These are phyloP conservation scores for Suhomyces guaymorum DNA, from an alignment of 1,139 yeast species.

Conservation along the genomic window DNA sequence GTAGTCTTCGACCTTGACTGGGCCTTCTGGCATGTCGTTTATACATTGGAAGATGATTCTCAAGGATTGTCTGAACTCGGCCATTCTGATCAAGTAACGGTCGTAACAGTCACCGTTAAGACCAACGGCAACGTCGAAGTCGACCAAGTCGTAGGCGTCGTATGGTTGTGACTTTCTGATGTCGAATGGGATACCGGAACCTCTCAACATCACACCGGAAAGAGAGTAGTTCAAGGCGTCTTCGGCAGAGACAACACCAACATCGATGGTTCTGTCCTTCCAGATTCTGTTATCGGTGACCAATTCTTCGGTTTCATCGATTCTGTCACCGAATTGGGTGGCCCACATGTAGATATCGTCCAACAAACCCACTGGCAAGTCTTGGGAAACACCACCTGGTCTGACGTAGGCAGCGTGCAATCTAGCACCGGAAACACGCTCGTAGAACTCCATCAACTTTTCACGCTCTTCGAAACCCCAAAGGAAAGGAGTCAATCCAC, in stretches of 20 bases:
- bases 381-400: constrained; percentile 93
- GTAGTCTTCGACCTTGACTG: constrained; percentile 88
- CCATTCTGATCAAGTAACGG: constrained; percentile 85
- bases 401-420: constrained; percentile 85
- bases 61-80: constrained; percentile 87
- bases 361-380: constrained; percentile 79
- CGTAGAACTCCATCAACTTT: constrained; percentile 90
- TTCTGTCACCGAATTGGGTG: constrained; percentile 90
- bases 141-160: constrained; percentile 85
- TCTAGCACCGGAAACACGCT: constrained; percentile 89
- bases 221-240: constrained; percentile 82
- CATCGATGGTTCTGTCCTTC: constrained; percentile 83
- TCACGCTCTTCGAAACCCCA: constrained; percentile 97
- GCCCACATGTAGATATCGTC: constrained; percentile 97
- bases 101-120: constrained; percentile 89
- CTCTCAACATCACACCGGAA: constrained; percentile 89
- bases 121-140: constrained; percentile 86
- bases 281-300: constrained; percentile 90
- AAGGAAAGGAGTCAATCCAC: constrained; percentile 89
- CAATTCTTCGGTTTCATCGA: constrained; percentile 88
- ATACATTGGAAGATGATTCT: constrained; percentile 89
- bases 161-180: constrained; percentile 86
- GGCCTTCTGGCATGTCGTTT: constrained; percentile 91
- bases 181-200: constrained; percentile 87
- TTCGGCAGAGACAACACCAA: constrained; percentile 81